A percentile compares a stretch with the other conserved stretches of the same genome.
Evolutionary conservation across 2,329 filamentous ascomycete species (phyloP).

Genomic region (Conoideocrella luteorostrata): DNA sequence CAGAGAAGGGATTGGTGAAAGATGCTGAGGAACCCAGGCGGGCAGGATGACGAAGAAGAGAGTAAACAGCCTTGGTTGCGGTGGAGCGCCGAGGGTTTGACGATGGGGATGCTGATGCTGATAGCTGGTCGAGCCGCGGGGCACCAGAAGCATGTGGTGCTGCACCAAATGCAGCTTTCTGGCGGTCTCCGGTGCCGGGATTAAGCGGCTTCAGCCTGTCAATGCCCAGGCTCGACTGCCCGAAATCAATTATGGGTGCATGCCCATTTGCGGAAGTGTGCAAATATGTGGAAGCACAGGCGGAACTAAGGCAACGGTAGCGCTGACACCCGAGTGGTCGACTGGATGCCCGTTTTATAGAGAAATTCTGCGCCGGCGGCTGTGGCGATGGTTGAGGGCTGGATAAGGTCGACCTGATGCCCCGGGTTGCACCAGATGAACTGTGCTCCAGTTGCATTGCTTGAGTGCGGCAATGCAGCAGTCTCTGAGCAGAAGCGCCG

Average conservation of each 20-base stretch:
- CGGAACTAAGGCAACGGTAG: background rate
- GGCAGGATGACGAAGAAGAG: slow-evolving; percentile 3
- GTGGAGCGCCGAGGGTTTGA: background rate
- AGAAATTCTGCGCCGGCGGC: too few species aligned
- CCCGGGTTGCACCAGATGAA: background rate
- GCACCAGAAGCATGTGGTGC: background rate
- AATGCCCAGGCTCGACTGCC: too few species aligned
- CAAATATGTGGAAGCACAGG: too few species aligned
- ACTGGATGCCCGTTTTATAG: too few species aligned
- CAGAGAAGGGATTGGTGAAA: background rate
- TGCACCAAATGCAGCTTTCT: background rate
- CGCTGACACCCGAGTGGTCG: background rate
- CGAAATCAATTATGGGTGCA: too few species aligned
- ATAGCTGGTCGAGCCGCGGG: background rate
- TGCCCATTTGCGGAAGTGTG: too few species aligned
- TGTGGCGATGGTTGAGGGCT: too few species aligned
- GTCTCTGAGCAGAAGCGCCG: background rate
- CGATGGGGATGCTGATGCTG: background rate
- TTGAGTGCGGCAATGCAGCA: background rate
- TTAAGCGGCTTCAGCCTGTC: slow-evolving; percentile 1
- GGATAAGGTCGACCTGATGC: background rate
- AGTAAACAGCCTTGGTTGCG: background rate
- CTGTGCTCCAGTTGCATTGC: too few species aligned
- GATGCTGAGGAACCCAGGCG: slow-evolving; percentile 1
- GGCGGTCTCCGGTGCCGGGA: slow-evolving; percentile 2